Evolutionary conservation across 441 rosid genomes (phyloP), one percentile per base, ranked within the genome.

Genomic region (Aquilaria agallochum): DNA sequence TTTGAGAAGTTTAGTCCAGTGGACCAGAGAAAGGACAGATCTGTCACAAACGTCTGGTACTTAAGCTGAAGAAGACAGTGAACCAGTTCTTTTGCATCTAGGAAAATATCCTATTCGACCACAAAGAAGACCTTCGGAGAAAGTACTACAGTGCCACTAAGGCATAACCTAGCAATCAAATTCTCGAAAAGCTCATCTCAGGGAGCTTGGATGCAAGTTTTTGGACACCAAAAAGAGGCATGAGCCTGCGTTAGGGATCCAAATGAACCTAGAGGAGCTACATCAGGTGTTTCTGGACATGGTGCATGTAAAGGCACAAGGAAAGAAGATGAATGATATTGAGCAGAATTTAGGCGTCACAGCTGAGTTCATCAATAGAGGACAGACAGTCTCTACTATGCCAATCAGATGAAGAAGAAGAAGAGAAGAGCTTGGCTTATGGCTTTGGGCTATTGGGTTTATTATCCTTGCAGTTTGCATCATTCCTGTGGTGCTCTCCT

Each of bases 201-300:
- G 82, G 79, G 12, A 68, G 79, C 32, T 74, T 63, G 66, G 58
- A 20, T 20, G 83, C 48, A 36, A 66, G 76, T 80, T 74, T 67
- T 52, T 68, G 74, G 78, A 71, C 63, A 75, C 69, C 44, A 75
- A 68, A 50, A 95, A 83, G 63, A 80, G 78, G 64, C 86, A 88
- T 42, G 81, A 85, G 53, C 90, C 82, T 2, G 84, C 83, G 70
- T 68, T 83, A 76, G 99, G 87, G 9, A 57, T 89, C 30, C 90
- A 80, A 68, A 77, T 73, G 66, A 91, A 97, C 80, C 71, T 93
- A 74, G 81, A 78, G 20, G 79, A 75, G 78, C 81, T 90, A 64
- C 92, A 90, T 47, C 86, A 84, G 71, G 90, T 87, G 68, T 89
- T 91, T 69, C 88, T 90, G n/a, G 96, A 90, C 56, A 86, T 90